Evolutionary conservation across 2,329 filamentous ascomycete genomes (phyloP).

Genomic region (Lachnum nothofagi): DNA sequence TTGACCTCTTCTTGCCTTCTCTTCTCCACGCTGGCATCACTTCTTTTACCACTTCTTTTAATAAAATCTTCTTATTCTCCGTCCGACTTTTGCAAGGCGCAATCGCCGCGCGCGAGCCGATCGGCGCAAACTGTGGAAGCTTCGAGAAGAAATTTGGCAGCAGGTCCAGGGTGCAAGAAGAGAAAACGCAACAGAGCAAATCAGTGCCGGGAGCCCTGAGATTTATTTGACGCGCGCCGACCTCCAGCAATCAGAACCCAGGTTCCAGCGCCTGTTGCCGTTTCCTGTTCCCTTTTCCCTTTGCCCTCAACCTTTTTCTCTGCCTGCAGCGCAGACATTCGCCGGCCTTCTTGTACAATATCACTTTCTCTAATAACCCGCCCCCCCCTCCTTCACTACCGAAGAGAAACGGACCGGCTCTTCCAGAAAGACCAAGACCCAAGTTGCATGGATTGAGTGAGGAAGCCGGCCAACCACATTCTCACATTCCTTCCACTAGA

Average conservation of each 20-base stretch:
- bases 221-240: no score
- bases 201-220: no score
- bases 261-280: no score
- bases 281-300: no score
- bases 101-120: background rate
- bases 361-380: no score
- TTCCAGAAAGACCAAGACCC: background rate
- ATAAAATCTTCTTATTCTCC: background rate
- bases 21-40: background rate
- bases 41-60: background rate
- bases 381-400: no score
- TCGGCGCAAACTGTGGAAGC: background rate
- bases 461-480: slow-evolving; percentile 8
- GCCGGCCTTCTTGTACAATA: background rate
- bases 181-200: no score
- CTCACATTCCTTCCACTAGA: slow-evolving; percentile 6
- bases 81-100: background rate
- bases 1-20: no score
- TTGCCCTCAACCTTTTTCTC: no score
- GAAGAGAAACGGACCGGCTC: background rate
- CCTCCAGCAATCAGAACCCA: no score
- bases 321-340: background rate
- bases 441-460: slow-evolving; percentile 10
- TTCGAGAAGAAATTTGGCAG: background rate
- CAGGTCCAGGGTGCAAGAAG: no score